Base-by-base conservation (phyloP, 2,329 filamentous ascomycete genomes). In the Reticulascus tulasneorum region DNA sequence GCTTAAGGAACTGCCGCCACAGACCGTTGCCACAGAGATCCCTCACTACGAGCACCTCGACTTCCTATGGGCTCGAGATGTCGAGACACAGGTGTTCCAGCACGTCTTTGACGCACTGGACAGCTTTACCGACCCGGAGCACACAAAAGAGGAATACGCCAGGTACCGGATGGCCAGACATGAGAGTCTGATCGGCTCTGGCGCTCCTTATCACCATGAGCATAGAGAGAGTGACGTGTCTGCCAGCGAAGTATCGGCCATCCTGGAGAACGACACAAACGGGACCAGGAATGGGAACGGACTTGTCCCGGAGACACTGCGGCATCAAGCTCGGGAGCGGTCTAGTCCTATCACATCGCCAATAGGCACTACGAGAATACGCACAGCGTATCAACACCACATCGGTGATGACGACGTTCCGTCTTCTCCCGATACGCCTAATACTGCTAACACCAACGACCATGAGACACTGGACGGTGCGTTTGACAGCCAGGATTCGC, bases 41-140 rank as follows among this genome's bases (percentile, higher is more conserved):
- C 79, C 84, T 0, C 88, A 94, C 56, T 98, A 95, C 59, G 93
- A 98, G 60, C 93, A 98, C 60, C 77, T 98, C 17, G 93, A 98
- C 59, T 95, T 98, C 52, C 70, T 98, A 1, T 98, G 93, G 93
- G 93, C 86, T 1, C 72, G 79, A 23, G 89, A 96, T 51, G 86
- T 94, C 7, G 77, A 94, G 47, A 68, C 73, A 1, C 78, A 89
- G 34, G 91, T 97, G 4, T 96, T 96, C 53, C 86, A 82, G 12
- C 87, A 94, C 55, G 88, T 98, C 2, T 90, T 95, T 46, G 84
- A 94, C 49, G 90, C 93, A 0, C 68, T 98, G 9, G 80, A 94
- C 41, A 82, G 73, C 49, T 87, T 83, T 54, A 76, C 72, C 3
- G 67, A 70, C 26, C 67, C 75, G 0, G 69, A 72, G 30, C 75